Evolutionary conservation across 2,329 filamentous ascomycete genomes (phyloP).

Genomic region (Hymenoscyphus albidus): DNA sequence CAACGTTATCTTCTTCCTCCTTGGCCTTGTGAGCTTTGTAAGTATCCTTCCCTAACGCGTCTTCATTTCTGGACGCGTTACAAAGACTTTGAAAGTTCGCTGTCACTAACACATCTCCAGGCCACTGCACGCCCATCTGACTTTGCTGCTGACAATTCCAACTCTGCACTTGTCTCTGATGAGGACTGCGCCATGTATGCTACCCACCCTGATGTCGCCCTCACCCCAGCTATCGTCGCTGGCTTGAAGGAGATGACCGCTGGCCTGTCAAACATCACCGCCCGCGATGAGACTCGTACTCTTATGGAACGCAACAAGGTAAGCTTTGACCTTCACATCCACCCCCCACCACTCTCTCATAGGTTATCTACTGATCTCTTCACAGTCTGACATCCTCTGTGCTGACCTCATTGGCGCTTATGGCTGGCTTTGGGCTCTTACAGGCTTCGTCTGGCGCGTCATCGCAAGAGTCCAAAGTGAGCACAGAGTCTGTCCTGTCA

Average conservation of each 20-base stretch:
- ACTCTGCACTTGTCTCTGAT: background rate
- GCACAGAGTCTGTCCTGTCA: background rate
- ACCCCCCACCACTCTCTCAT: background rate
- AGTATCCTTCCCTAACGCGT: background rate
- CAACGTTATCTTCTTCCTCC: background rate
- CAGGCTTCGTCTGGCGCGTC: background rate
- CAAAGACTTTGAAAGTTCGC: background rate
- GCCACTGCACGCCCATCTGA: background rate
- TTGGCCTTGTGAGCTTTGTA: background rate
- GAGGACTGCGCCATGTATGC: background rate
- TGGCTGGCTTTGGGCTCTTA: background rate
- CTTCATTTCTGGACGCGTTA: background rate
- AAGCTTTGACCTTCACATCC: background rate
- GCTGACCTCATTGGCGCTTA: background rate
- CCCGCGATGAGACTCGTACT: background rate
- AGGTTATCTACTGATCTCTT: background rate
- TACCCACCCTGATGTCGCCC: background rate
- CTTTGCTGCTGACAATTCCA: background rate
- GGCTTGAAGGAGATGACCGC: background rate
- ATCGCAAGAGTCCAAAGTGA: background rate
- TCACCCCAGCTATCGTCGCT: background rate
- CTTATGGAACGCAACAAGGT: background rate
- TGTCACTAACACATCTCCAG: background rate
- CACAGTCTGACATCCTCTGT: background rate
- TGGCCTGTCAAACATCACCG: background rate